Evolutionary conservation across 495 filamentous ascomycete genomes (phyloP).

Genomic region (Aspergillus cavernicola): DNA sequence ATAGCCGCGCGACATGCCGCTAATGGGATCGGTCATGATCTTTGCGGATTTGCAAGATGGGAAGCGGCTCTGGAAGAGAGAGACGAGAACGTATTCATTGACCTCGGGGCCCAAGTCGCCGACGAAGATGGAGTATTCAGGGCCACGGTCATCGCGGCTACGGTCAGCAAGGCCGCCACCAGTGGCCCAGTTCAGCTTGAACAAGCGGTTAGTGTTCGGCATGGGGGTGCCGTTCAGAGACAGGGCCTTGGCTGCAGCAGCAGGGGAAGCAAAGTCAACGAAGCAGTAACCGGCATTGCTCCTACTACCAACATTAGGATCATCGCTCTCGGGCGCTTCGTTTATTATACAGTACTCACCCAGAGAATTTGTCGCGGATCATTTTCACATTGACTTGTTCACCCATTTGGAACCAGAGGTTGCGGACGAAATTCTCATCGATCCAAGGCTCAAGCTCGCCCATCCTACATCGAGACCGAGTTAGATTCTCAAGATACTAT

Average conservation of each 20-base stretch:
- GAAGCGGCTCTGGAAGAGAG: constrained; percentile 93
- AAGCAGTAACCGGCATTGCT: constrained; percentile 99
- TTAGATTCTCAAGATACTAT: no score
- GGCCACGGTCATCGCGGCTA: constrained; percentile 90
- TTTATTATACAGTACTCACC: constrained; percentile 57
- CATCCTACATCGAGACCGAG: constrained; percentile 67
- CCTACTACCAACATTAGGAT: constrained; percentile 53
- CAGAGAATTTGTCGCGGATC: constrained; percentile 99
- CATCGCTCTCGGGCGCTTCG: constrained; percentile 12
- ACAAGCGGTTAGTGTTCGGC: constrained; percentile 89
- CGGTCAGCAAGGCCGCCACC: constrained; percentile 93
- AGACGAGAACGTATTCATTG: constrained; percentile 96
- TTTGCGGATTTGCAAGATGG: constrained; percentile 98
- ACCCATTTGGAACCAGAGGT: constrained; percentile 83
- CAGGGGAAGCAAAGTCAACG: constrained; percentile 82
- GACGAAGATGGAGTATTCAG: constrained; percentile 96
- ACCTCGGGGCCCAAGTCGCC: constrained; percentile 97
- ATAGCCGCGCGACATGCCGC: constrained; percentile 94
- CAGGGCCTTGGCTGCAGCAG: constrained; percentile 87
- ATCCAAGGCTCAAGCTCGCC: constrained; percentile 99
- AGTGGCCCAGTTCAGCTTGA: constrained; percentile 99
- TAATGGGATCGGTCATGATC: constrained; percentile 99
- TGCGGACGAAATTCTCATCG: constrained; percentile 97
- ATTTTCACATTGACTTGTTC: constrained; percentile 99
- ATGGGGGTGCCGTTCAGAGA: constrained; percentile 84